These are phyloP conservation scores for Alternaria atra DNA, from an alignment of 2,329 filamentous ascomycete species.

Conservation along the genomic window DNA sequence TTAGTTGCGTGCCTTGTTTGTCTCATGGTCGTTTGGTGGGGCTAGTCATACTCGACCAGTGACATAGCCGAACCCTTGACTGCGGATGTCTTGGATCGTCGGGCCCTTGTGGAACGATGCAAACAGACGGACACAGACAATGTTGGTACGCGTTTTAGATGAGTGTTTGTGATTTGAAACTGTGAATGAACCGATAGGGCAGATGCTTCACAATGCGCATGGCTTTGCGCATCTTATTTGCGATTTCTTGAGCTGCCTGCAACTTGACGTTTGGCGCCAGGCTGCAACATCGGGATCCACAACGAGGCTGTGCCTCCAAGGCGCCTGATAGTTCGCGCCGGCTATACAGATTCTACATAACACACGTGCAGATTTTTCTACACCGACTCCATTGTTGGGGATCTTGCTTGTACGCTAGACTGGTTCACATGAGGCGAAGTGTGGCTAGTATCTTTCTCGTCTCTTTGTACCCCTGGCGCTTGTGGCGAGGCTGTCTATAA, in stretches of 20 bases:
- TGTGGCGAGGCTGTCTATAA: constrained; percentile 10
- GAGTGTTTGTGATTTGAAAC: constrained; percentile 3
- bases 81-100: constrained; percentile 1
- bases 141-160: not conserved
- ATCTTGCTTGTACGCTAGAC: not conserved
- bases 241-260: not conserved
- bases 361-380: not conserved
- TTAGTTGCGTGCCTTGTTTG: constrained; percentile 10
- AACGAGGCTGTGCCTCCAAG: not conserved
- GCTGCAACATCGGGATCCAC: not conserved
- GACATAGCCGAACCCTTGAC: constrained; percentile 9
- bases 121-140: constrained; percentile 14
- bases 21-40: constrained; percentile 17
- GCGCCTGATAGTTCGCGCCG: not conserved
- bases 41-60: constrained; percentile 22
- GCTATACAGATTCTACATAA: not conserved
- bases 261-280: not conserved
- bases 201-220: constrained; percentile 6
- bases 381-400: constrained; percentile 7
- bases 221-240: constrained; percentile 11
- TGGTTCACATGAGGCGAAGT: not conserved
- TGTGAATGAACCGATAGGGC: not conserved
- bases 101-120: constrained; percentile 3
- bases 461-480: not conserved
- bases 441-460: not conserved